Conservation (phyloP, 805 yeast species). For the Myxozyma monticola region DNA sequence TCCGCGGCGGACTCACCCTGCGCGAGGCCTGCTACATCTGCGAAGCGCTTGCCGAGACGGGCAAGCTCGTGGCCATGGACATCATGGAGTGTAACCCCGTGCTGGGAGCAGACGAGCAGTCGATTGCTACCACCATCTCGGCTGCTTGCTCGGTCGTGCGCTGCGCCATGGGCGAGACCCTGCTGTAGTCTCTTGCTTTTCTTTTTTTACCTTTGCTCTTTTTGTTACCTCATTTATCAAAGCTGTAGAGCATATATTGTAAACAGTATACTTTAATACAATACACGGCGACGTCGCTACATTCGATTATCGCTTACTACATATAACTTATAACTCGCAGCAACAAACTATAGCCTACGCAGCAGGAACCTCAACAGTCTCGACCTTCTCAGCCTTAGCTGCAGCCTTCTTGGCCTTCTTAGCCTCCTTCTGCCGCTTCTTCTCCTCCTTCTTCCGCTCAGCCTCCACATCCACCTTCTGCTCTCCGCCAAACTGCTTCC, state of each 20-base stretch:
- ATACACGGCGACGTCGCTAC: no score
- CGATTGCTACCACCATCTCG: constrained; percentile 78
- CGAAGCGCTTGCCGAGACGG: constrained; percentile 88
- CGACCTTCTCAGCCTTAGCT: constrained; percentile 11
- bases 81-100: constrained; percentile 92
- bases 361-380: constrained; percentile 6
- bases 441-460: constrained; percentile 28
- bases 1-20: constrained; percentile 90
- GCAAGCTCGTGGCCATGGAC: constrained; percentile 84
- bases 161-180: constrained; percentile 92
- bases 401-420: constrained; percentile 20
- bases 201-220: not conserved
- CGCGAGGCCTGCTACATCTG: constrained; percentile 92
- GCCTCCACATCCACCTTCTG: constrained; percentile 41
- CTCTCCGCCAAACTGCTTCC: constrained; percentile 80
- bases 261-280: no score
- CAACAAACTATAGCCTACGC: not conserved
- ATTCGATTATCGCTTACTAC: no score
- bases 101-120: constrained; percentile 73
- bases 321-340: no score
- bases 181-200: constrained; percentile 46
- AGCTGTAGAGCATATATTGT: no score
- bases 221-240: no score
- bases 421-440: constrained; percentile 23
- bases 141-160: constrained; percentile 89